Evolutionary conservation across 2,329 filamentous ascomycete genomes (phyloP).

Genomic region (Aspergillus neotritici): DNA sequence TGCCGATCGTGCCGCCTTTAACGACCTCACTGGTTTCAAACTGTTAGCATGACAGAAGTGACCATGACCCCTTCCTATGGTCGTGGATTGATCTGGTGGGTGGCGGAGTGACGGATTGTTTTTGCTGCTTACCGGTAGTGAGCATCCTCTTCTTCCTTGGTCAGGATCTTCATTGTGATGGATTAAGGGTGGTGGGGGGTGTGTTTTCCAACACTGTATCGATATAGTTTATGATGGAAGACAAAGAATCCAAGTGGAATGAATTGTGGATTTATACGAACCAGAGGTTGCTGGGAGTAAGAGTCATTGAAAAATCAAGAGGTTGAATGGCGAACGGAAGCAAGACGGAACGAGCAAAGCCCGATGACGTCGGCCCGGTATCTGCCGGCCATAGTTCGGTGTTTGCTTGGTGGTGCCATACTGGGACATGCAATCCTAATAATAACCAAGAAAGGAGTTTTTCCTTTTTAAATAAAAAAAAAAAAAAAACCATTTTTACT

Average conservation of each 20-base stretch:
- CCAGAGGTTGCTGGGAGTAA: background rate
- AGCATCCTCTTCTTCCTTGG: conserved; percentile 81
- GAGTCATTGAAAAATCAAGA: background rate
- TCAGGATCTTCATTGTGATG: conserved; percentile 82
- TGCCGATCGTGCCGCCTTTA: conserved; percentile 71
- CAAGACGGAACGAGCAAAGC: conserved; percentile 13
- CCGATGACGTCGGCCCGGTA: conserved; percentile 21
- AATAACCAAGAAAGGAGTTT: too few species aligned
- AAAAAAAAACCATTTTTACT: too few species aligned
- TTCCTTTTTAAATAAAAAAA: too few species aligned
- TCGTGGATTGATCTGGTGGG: background rate
- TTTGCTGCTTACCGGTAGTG: conserved; percentile 63
- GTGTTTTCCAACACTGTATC: conserved; percentile 1
- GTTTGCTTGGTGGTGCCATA: background rate
- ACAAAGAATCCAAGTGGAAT: background rate
- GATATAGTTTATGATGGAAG: background rate
- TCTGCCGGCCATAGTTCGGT: conserved; percentile 16
- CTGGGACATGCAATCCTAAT: too few species aligned
- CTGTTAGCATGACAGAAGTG: conserved; percentile 12
- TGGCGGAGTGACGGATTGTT: background rate
- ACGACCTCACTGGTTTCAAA: conserved; percentile 56
- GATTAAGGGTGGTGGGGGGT: conserved; percentile 3
- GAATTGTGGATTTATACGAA: background rate
- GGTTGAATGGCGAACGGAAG: conserved; percentile 5
- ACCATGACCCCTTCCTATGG: conserved; percentile 5